A percentile compares a stretch with the other conserved stretches of the same genome.
phyloP scores from a whole-genome alignment of 257 asterid genomes.

The Petunia axillaris region DNA sequence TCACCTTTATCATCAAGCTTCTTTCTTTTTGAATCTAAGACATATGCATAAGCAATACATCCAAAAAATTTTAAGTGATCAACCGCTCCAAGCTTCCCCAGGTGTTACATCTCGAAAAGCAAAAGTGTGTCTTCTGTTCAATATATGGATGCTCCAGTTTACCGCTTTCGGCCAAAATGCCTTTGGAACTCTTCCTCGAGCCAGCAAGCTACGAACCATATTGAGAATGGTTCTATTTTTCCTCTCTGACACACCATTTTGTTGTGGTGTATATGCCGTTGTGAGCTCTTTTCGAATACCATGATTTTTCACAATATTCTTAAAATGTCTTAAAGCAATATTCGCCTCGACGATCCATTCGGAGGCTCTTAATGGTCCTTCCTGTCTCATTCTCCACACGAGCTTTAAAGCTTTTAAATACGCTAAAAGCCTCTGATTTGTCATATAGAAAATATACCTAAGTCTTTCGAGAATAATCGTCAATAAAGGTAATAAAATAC shows the following conservation, averaged over 20 bases:
- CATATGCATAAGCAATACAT: neutral
- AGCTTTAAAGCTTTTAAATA: neutral
- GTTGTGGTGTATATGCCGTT: neutral
- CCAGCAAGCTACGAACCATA: neutral
- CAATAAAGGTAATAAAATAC: neutral
- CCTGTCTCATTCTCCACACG: neutral
- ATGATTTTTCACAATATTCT: neutral
- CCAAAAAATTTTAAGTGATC: slow-evolving; percentile 12
- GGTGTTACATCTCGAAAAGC: neutral
- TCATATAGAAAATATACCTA: neutral
- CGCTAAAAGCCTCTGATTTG: neutral
- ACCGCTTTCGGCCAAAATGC: neutral
- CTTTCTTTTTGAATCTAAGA: neutral
- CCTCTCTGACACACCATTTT: neutral
- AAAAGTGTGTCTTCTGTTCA: slow-evolving; percentile 5
- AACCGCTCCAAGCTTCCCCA: neutral
- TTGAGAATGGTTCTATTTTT: slow-evolving; percentile 26
- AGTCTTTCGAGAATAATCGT: neutral
- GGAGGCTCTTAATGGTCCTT: neutral
- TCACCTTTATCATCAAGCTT: neutral
- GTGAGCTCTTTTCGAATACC: neutral
- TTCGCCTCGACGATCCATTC: neutral
- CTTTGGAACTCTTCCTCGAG: neutral
- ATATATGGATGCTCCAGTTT: slow-evolving; percentile 10
- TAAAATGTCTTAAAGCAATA: neutral